phyloP scores from a whole-genome alignment of 306 rosid species.

The Betula pendula region DNA sequence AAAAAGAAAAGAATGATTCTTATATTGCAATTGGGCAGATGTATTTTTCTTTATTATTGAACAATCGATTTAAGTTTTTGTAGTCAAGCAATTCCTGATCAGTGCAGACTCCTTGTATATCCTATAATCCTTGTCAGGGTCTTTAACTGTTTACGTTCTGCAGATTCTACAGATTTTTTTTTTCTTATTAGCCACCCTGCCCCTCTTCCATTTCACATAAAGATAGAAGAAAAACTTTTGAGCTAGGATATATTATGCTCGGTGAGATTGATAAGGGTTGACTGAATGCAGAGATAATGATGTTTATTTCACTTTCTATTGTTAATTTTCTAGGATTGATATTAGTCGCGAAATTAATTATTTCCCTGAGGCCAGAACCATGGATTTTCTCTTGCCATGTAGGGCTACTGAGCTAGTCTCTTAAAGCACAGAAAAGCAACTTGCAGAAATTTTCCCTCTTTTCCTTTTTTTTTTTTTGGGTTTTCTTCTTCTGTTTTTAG shows the following conservation, averaged over 20 bases:
- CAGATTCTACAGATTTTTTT: too few relatives aligned
- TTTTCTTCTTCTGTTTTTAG: not conserved
- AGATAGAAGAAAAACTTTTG: not conserved
- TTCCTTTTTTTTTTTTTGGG: not conserved
- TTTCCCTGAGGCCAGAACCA: not conserved
- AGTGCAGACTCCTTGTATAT: too few relatives aligned
- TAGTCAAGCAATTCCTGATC: not conserved
- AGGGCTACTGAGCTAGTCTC: not conserved
- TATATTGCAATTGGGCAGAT: not conserved
- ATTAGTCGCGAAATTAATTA: not conserved
- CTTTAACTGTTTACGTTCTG: too few relatives aligned
- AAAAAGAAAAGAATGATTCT: not conserved
- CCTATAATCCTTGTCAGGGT: too few relatives aligned
- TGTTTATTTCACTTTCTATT: not conserved
- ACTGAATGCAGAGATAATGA: not conserved
- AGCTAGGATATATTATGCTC: not conserved
- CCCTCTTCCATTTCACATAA: not conserved
- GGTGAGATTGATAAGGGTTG: not conserved
- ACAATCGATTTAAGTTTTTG: not conserved
- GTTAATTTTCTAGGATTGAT: not conserved
- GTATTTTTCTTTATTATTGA: not conserved
- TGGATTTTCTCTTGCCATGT: not conserved
- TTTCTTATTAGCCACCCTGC: too few relatives aligned
- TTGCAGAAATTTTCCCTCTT: not conserved
- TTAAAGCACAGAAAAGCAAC: not conserved